phyloP scores from a whole-genome alignment of 345 rosid genomes.

The Erucastrum elatum region DNA sequence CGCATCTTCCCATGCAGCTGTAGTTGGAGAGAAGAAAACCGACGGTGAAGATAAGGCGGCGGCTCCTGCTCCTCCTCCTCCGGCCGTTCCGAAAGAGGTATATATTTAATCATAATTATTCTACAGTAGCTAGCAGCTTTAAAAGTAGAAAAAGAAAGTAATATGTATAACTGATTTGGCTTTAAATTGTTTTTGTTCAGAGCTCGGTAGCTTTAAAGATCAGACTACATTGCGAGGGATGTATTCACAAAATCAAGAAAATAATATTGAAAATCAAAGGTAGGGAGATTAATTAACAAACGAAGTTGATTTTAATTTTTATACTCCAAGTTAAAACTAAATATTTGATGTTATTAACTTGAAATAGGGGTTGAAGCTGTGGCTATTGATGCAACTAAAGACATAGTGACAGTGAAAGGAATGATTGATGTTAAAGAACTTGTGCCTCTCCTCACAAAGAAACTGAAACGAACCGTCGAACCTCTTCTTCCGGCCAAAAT shows the following conservation, averaged over 20 bases:
- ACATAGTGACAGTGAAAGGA: constrained; percentile 71
- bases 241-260: constrained; percentile 54
- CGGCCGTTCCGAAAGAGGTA: constrained; percentile 35
- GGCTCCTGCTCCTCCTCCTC: constrained; percentile 32
- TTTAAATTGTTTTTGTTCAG: constrained; percentile 38
- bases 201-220: constrained; percentile 55
- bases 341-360: neutral
- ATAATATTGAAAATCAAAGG: constrained; percentile 52
- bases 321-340: neutral
- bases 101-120: neutral
- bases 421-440: constrained; percentile 67
- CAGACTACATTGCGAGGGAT: constrained; percentile 68
- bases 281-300: constrained; percentile 24
- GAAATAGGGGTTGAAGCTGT: constrained; percentile 64
- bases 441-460: constrained; percentile 50
- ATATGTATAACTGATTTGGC: neutral
- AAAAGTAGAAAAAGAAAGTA: neutral
- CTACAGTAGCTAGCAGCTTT: neutral
- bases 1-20: neutral
- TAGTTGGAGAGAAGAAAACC: constrained; percentile 41
- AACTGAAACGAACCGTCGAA: constrained; percentile 65
- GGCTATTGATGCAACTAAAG: constrained; percentile 58
- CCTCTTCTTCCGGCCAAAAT: constrained; percentile 57
- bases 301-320: neutral
- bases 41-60: constrained; percentile 41